Percentiles rank a stretch among this genome's conserved stretches.
These are phyloP conservation scores for Annulohypoxylon truncatum DNA, from an alignment of 2,329 filamentous ascomycete genomes.

Conservation along the genomic window DNA sequence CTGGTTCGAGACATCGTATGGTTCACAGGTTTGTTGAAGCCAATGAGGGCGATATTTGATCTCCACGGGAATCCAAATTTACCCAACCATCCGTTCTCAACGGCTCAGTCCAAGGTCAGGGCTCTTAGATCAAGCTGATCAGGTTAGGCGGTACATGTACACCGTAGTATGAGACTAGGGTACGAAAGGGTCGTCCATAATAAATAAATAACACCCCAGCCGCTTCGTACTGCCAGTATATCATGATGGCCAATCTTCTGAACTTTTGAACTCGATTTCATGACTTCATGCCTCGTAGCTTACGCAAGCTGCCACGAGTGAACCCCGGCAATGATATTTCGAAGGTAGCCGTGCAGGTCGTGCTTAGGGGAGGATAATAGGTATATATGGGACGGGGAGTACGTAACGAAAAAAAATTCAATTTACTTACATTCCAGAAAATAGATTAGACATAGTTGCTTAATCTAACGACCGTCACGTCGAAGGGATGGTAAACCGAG, in stretches of 20 bases:
- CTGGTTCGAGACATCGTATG: constrained; percentile 7
- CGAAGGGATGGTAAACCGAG: constrained; percentile 31
- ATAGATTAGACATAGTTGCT: constrained; percentile 68
- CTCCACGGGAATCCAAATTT: constrained; percentile 22
- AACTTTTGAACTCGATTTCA: constrained; percentile 12
- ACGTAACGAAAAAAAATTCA: constrained; percentile 27
- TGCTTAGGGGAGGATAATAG: background rate
- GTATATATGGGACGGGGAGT: constrained; percentile 7
- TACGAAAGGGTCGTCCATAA: constrained; percentile 25
- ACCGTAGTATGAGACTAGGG: constrained; percentile 11
- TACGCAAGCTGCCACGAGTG: constrained; percentile 13
- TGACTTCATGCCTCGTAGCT: constrained; percentile 15
- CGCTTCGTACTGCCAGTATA: constrained; percentile 13
- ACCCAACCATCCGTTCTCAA: constrained; percentile 18
- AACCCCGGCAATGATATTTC: background rate
- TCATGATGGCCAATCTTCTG: constrained; percentile 11
- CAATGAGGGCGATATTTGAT: constrained; percentile 5
- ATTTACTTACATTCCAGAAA: constrained; percentile 70
- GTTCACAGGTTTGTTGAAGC: background rate
- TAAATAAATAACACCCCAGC: constrained; percentile 20
- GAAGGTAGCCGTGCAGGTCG: background rate
- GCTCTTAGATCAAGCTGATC: constrained; percentile 25
- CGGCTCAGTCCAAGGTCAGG: constrained; percentile 14
- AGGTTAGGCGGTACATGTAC: constrained; percentile 22
- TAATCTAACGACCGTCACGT: constrained; percentile 41